Conservation (phyloP, 2,329 filamentous ascomycete species). For the Diaporthe capsici region DNA sequence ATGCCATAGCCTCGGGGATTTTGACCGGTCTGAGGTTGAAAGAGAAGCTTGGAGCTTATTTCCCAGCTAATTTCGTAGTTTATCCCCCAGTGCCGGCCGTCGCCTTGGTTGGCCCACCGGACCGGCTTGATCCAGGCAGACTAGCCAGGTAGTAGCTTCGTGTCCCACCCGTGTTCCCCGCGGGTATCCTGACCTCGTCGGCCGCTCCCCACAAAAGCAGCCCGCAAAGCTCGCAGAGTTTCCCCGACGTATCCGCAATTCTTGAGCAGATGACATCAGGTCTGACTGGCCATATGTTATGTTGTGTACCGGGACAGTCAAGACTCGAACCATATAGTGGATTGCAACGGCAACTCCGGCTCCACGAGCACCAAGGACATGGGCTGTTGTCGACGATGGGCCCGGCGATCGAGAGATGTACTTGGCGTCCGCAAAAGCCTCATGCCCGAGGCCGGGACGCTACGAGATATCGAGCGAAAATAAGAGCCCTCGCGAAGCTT, state of each 20-base stretch:
- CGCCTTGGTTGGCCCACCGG: neutral
- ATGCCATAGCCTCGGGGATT: neutral
- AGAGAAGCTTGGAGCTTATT: conserved; percentile 10
- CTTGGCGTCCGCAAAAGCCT: conserved; percentile 9
- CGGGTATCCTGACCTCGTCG: neutral
- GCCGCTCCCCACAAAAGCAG: conserved; percentile 11
- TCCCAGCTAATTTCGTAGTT: conserved; percentile 8
- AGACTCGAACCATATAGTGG: neutral
- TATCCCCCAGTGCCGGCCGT: neutral
- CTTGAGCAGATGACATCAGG: conserved; percentile 12
- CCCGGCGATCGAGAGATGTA: neutral
- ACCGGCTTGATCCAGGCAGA: neutral
- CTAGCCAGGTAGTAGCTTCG: neutral
- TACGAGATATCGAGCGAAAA: conserved; percentile 12
- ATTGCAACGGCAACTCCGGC: conserved; percentile 18
- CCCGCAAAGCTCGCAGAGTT: neutral
- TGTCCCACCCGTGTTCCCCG: conserved; percentile 11
- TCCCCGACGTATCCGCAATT: conserved; percentile 24
- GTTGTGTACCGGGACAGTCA: neutral
- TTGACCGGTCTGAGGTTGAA: neutral
- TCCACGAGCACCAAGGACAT: neutral
- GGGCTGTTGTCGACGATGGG: neutral
- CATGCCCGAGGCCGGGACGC: neutral
- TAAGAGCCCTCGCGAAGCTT: neutral
- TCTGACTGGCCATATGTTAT: neutral